Conservation (phyloP, 2,329 filamentous ascomycete genomes). For the Helotiales sp. region DNA sequence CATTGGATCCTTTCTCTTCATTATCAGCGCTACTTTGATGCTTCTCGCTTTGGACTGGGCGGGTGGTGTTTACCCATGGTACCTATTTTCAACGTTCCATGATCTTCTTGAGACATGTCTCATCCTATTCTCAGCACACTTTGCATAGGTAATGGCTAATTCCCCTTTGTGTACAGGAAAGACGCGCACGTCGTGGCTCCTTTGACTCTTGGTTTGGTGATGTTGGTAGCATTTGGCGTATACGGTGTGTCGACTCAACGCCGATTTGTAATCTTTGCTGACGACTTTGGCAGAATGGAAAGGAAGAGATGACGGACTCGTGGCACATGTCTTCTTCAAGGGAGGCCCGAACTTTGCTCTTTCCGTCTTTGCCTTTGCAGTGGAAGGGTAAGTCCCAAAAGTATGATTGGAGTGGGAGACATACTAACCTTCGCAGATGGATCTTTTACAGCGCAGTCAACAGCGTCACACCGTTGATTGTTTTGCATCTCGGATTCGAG, state of each 20-base stretch:
- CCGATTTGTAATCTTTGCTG: not conserved
- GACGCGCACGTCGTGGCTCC: conserved; percentile 40
- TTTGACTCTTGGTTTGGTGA: conserved; percentile 41
- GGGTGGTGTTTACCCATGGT: conserved; percentile 47
- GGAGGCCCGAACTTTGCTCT: conserved; percentile 59
- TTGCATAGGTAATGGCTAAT: not conserved
- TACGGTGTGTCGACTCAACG: conserved; percentile 43
- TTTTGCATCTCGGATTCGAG: conserved; percentile 55
- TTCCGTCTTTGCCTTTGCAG: conserved; percentile 59
- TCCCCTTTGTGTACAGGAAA: conserved; percentile 28
- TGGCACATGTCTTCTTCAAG: conserved; percentile 61
- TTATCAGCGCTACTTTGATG: conserved; percentile 50
- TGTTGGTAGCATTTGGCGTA: conserved; percentile 41
- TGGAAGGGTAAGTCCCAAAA: conserved; percentile 50
- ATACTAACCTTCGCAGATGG: conserved; percentile 45
- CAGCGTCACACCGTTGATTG: conserved; percentile 54
- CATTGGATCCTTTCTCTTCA: conserved; percentile 52
- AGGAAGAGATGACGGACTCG: conserved; percentile 56
- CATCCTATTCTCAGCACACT: not conserved
- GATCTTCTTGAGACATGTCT: not conserved
- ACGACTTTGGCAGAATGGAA: conserved; percentile 55
- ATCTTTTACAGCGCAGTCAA: conserved; percentile 61
- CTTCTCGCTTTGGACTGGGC: conserved; percentile 54
- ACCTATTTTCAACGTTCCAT: not conserved
- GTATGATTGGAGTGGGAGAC: not conserved